These are phyloP conservation scores for Phytophthora vignae DNA, from an alignment of 352 stramenopile species.

Conservation along the genomic window DNA sequence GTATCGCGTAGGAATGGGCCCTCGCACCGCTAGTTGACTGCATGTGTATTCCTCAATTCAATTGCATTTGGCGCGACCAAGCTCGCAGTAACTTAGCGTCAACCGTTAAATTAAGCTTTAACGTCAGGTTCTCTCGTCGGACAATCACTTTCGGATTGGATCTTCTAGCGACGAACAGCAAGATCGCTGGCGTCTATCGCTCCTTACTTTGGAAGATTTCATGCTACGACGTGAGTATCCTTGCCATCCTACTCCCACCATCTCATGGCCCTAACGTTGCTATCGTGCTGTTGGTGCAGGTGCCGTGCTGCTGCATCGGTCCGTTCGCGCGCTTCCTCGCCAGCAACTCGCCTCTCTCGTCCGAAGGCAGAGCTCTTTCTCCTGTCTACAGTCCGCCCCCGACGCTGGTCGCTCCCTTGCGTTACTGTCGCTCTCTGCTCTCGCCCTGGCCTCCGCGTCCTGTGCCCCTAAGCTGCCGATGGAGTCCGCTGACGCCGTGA, in stretches of 20 bases:
- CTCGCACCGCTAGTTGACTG: conserved; percentile 19
- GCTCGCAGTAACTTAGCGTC: not conserved
- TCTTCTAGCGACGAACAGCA: conserved; percentile 1
- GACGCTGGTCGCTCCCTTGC: conserved; percentile 12
- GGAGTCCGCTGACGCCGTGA: conserved; percentile 70
- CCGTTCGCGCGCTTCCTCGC: conserved; percentile 27
- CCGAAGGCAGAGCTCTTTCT: conserved; percentile 7
- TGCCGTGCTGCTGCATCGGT: conserved; percentile 26
- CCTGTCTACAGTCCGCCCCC: conserved; percentile 15
- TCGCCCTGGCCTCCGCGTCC: conserved; percentile 28
- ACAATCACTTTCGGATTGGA: not conserved
- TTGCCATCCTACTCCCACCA: not conserved
- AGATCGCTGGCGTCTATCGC: conserved; percentile 2
- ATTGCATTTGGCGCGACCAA: conserved; percentile 16
- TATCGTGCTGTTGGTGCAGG: conserved; percentile 22
- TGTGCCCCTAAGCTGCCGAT: conserved; percentile 40
- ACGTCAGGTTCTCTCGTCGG: conserved; percentile 23
- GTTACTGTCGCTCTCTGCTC: conserved; percentile 33
- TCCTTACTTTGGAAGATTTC: conserved; percentile 17
- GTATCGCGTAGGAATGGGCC: conserved; percentile 7
- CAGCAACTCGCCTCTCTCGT: conserved; percentile 17
- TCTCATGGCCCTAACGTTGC: not conserved
- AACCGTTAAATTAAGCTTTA: not conserved
- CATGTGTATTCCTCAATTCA: conserved; percentile 23
- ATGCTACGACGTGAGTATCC: conserved; percentile 40